phyloP scores from a whole-genome alignment of 2,329 filamentous ascomycete species.

The Knoxdaviesia capensis region DNA sequence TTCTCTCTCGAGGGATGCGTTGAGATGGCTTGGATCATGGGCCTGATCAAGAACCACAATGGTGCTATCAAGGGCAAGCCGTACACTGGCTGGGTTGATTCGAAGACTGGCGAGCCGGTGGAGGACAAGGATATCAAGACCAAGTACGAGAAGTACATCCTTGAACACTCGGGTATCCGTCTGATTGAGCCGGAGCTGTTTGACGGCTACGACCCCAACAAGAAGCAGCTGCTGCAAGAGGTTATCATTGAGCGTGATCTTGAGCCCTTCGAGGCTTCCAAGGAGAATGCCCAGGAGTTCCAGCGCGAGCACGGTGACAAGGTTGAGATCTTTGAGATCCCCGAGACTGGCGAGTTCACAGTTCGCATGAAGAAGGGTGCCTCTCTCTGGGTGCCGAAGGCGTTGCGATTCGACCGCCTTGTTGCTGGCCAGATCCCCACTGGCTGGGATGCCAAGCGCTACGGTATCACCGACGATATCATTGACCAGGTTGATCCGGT shows the following conservation, averaged over 20 bases:
- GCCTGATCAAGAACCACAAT: slow-evolving; percentile 96
- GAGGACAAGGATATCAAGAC: slow-evolving; percentile 95
- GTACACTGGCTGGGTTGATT: slow-evolving; percentile 92
- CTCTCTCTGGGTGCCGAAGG: slow-evolving; percentile 88
- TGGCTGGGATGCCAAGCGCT: slow-evolving; percentile 90
- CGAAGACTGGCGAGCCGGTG: slow-evolving; percentile 83
- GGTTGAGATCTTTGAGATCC: slow-evolving; percentile 90
- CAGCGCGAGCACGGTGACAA: slow-evolving; percentile 93
- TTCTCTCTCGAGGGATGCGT: slow-evolving; percentile 97
- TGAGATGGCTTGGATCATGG: slow-evolving; percentile 99
- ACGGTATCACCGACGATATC: slow-evolving; percentile 93
- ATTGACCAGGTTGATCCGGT: slow-evolving; percentile 95
- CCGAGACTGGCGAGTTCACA: slow-evolving; percentile 82
- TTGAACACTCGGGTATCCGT: slow-evolving; percentile 93
- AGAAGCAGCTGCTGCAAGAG: slow-evolving; percentile 96
- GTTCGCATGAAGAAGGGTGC: slow-evolving; percentile 93
- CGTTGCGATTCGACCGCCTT: slow-evolving; percentile 86
- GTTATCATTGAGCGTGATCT: slow-evolving; percentile 94
- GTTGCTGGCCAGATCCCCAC: slow-evolving; percentile 94
- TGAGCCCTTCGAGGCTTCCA: slow-evolving; percentile 90
- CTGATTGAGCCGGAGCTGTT: slow-evolving; percentile 96
- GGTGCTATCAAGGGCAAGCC: slow-evolving; percentile 87
- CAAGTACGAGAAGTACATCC: slow-evolving; percentile 92
- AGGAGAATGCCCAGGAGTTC: slow-evolving; percentile 95
- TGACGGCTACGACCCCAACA: slow-evolving; percentile 88